phyloP scores from a whole-genome alignment of 225 moss, liverwort and hornwort species.

The Takakia lepidozioides region DNA sequence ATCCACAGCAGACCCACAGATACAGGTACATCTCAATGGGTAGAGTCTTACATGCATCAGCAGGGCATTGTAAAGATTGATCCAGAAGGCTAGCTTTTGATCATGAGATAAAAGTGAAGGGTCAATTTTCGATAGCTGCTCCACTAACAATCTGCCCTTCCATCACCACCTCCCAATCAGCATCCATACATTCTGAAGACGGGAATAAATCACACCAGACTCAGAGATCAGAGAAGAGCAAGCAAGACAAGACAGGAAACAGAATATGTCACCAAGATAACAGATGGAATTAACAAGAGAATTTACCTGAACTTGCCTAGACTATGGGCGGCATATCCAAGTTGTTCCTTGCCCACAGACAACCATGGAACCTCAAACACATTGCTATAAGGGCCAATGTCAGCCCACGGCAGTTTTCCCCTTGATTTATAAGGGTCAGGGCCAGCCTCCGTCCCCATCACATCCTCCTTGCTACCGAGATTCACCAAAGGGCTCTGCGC shows the following conservation, averaged over 20 bases:
- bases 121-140: constrained; percentile 57
- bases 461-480: constrained; percentile 61
- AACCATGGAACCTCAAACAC: constrained; percentile 73
- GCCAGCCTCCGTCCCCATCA: constrained; percentile 50
- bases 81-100: constrained; percentile 86
- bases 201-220: no score
- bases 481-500: constrained; percentile 44
- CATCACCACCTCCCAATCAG: background rate
- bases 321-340: constrained; percentile 65
- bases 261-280: no score
- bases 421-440: constrained; percentile 62
- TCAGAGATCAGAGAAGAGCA: no score
- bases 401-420: constrained; percentile 75
- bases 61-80: constrained; percentile 78
- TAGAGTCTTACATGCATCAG: constrained; percentile 67
- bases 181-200: background rate
- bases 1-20: no score
- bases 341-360: constrained; percentile 70
- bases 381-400: constrained; percentile 58
- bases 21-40: no score
- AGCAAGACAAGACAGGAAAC: no score
- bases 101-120: constrained; percentile 54
- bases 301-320: constrained; percentile 62
- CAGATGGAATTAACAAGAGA: no score
- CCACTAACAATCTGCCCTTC: constrained; percentile 51